Evolutionary conservation across 495 filamentous ascomycete species (phyloP).

Genomic region (Penicillium maclennaniae): DNA sequence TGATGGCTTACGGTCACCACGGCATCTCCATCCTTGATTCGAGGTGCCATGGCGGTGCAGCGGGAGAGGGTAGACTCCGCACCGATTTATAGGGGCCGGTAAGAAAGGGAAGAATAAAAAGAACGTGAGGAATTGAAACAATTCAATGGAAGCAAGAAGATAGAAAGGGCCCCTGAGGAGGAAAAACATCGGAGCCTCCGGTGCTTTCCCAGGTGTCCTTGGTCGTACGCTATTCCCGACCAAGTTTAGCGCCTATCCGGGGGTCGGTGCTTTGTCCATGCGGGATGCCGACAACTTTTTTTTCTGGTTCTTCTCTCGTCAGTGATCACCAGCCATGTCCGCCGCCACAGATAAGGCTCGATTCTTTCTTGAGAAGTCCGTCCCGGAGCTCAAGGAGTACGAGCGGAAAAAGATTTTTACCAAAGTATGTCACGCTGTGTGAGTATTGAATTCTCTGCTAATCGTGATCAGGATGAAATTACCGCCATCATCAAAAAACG

Average conservation of each 20-base stretch:
- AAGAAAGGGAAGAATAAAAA: slow-evolving; percentile 26
- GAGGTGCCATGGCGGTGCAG: slow-evolving; percentile 64
- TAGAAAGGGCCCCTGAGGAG: slow-evolving; percentile 35
- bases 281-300: slow-evolving; percentile 41
- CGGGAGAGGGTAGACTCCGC: slow-evolving; percentile 17
- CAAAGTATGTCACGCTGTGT: slow-evolving; percentile 46
- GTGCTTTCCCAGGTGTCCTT: slow-evolving; percentile 21
- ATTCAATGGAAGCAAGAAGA: slow-evolving; percentile 11
- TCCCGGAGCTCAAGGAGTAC: slow-evolving; percentile 85
- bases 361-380: slow-evolving; percentile 86
- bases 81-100: slow-evolving; percentile 18
- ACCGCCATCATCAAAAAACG: slow-evolving; percentile 79
- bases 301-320: slow-evolving; percentile 11
- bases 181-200: slow-evolving; percentile 27
- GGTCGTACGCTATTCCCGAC: slow-evolving; percentile 12
- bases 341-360: slow-evolving; percentile 87
- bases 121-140: slow-evolving; percentile 33
- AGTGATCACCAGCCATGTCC: slow-evolving; percentile 55
- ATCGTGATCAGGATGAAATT: slow-evolving; percentile 69
- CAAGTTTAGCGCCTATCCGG: slow-evolving; percentile 15
- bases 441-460: background rate
- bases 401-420: slow-evolving; percentile 84
- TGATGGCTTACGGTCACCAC: slow-evolving; percentile 59
- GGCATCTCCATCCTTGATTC: slow-evolving; percentile 84
- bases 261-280: slow-evolving; percentile 26